Evolutionary conservation across 768 basidiomycete genomes (phyloP).

Genomic region (Trametes meyenii): DNA sequence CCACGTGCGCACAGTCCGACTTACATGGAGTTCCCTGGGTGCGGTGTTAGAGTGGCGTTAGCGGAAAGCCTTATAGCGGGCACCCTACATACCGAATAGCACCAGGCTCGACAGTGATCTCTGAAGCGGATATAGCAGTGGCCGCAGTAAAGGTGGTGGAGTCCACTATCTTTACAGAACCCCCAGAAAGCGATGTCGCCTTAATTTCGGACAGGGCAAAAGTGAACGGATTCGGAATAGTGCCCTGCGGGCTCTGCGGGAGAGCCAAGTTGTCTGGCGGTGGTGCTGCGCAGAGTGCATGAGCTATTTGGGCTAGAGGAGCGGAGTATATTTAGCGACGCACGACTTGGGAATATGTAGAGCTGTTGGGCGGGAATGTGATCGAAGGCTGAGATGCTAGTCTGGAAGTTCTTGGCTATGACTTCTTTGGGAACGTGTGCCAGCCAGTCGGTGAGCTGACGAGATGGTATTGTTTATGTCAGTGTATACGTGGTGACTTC

Average conservation of each 20-base stretch:
- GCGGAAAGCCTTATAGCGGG: background rate
- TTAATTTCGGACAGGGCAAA: conserved; percentile 50
- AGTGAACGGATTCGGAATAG: conserved; percentile 45
- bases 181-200: conserved; percentile 48
- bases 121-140: conserved; percentile 51
- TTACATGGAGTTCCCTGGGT: conserved; percentile 55
- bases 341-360: conserved; percentile 37
- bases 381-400: conserved; percentile 34
- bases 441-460: conserved; percentile 37
- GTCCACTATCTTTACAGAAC: conserved; percentile 54
- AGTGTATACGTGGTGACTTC: background rate
- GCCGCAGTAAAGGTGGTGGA: conserved; percentile 51
- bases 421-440: conserved; percentile 40
- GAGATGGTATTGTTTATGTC: conserved; percentile 8
- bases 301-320: background rate
- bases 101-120: conserved; percentile 59
- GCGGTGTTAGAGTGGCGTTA: conserved; percentile 23
- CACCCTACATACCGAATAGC: conserved; percentile 52
- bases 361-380: conserved; percentile 34
- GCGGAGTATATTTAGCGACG: conserved; percentile 12
- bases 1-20: conserved; percentile 20
- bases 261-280: conserved; percentile 39
- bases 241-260: conserved; percentile 46
- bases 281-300: conserved; percentile 31
- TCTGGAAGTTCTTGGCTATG: conserved; percentile 40